Conservation (phyloP, 192 early-diverging fungal species). For the Mycoemilia scoparia region DNA sequence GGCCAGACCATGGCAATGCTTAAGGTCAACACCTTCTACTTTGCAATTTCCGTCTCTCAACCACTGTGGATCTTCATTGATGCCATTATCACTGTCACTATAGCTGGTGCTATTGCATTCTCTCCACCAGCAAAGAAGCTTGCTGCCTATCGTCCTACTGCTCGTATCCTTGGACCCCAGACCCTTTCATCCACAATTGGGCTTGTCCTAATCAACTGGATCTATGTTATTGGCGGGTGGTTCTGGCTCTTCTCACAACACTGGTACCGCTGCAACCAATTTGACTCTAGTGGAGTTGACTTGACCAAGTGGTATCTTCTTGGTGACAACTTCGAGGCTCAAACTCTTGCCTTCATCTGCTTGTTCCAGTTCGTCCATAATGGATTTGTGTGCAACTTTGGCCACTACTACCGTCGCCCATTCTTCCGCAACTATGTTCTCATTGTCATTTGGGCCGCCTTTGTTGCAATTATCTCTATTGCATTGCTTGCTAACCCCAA, state of each 20-base stretch:
- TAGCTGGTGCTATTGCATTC: slow-evolving; percentile 33
- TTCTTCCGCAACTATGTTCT: slow-evolving; percentile 41
- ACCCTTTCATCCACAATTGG: slow-evolving; percentile 39
- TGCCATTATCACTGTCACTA: slow-evolving; percentile 30
- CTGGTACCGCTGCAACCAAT: slow-evolving; percentile 47
- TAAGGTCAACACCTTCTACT: slow-evolving; percentile 42
- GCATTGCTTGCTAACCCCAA: slow-evolving; percentile 42
- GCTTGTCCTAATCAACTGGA: slow-evolving; percentile 35
- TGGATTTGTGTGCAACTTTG: slow-evolving; percentile 46
- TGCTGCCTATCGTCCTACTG: slow-evolving; percentile 34
- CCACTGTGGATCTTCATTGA: slow-evolving; percentile 52
- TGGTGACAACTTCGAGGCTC: slow-evolving; percentile 54
- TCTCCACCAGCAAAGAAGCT: slow-evolving; percentile 18
- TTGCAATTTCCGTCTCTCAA: slow-evolving; percentile 34
- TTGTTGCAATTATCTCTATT: slow-evolving; percentile 32
- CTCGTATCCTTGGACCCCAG: slow-evolving; percentile 42
- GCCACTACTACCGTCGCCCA: slow-evolving; percentile 33
- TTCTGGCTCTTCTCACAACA: slow-evolving; percentile 34
- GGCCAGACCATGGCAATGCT: slow-evolving; percentile 34
- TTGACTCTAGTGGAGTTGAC: slow-evolving; percentile 32
- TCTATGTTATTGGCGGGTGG: slow-evolving; percentile 12
- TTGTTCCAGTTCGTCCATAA: slow-evolving; percentile 53
- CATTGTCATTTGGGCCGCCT: slow-evolving; percentile 24
- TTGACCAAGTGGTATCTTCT: slow-evolving; percentile 47
- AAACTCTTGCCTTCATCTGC: slow-evolving; percentile 31